Base-by-base conservation (phyloP, 805 yeast genomes). In the Spathaspora girioi region DNA sequence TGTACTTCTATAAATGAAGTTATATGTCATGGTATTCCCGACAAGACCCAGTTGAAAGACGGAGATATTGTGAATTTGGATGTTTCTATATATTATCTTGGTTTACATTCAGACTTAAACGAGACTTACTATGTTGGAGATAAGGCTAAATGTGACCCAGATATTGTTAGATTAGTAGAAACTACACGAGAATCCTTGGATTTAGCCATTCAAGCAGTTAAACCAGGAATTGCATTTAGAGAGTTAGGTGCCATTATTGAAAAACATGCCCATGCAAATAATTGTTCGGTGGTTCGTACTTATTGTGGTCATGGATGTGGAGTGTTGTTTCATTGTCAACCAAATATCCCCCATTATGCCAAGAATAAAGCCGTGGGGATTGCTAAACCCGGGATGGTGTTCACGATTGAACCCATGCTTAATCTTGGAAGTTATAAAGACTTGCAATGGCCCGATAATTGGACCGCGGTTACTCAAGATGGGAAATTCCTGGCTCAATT, bases 341-440 rank as follows among this genome's bases (percentile, higher is more conserved):
- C 99, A 38, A 88, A 84, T 59, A 82, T 94, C 50, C 97, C 97
- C 2, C 99, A 94, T 69, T 94, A 94, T 65, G 96, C 94, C 19
- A 86, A 84, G 60, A 94, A 92, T 73, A 93, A 93, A 73, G 89
- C 97, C 7, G 78, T 92, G 45, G 99, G 99, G 53, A 84, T 89
- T 44, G 92, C 94, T 75, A 89, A 89, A 67, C 93, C 97, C 19
- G 99, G 99, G 19, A 88, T 92, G 86, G 90, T 89, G 12, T 94
- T 94, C 76, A 94, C 99, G 19, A 89, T 94, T 52, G 99, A 94
- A 71, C 99, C 99, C 45, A 94, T 94, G 99, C 81, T 94, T 59
- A 87, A 89, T 65, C 74, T 84, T 57, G 99, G 99, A 8, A 73
- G 86, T 0, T 86, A 81, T 73, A 81, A 81, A 63, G 98, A 92